Base-by-base conservation (phyloP, 2,329 filamentous ascomycete genomes). In the Thelonectria blattea region DNA sequence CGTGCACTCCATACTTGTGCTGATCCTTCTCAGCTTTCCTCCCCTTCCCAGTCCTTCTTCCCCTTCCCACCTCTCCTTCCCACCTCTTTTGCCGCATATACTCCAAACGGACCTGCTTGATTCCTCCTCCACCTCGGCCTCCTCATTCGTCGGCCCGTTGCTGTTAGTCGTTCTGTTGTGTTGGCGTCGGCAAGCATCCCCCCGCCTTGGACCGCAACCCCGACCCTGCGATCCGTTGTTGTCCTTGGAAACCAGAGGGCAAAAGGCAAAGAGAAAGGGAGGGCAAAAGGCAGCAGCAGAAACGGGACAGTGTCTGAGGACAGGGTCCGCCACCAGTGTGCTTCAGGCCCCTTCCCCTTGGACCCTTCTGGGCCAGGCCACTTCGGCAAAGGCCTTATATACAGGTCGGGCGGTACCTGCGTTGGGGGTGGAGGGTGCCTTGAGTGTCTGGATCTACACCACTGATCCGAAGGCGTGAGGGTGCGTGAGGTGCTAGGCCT, bases 21-120 rank as follows among this genome's bases (percentile, higher is more conserved):
- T 54, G 52, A 65, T 65, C 63, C 63, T 68, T 61, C 46, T 68
- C 59, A 69, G 67, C 61, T 56, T 60, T 52, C 46, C 41, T 54
- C 27, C 51, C 20, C 51, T 60, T 47, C 57, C 57, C 57, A 55
- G 57, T 56, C 41, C 45, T 60, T 60, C 27, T 30, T 58, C 68
- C 64, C 56, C 67, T 63, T 60, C 47, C 17, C 30, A 43, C 54
- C 27, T 56, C 56, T 56, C 49, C 49, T 60, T 60, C 55, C 51
- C 60, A 60, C 58, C 63, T 55, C 63, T 58, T n/a, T 60, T 66
- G 54, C 64, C 59, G 63, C 62, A 56, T 52, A 54, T 62, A 54
- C 58, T 60, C 52, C 32, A 51, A 56, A 55, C 58, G 51, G 50
- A 43, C 52, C 58, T 61, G 48, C 27, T 39, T 58, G 42, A 48